These are phyloP conservation scores for Macadamia integrifolia DNA, from an alignment of 164 flowering plant species.

Conservation along the genomic window DNA sequence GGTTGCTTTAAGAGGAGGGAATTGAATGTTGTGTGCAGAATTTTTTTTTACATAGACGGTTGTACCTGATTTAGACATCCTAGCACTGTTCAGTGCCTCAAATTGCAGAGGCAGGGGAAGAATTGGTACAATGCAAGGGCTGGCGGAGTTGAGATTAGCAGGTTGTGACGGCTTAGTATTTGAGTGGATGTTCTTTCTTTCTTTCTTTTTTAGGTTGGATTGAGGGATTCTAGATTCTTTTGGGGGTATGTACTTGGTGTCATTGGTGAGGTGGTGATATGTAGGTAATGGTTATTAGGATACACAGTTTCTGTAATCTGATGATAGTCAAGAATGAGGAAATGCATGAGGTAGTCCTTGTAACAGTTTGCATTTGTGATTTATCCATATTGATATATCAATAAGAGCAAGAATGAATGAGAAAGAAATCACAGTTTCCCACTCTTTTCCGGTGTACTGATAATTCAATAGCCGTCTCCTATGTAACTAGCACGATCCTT, in stretches of 20 bases:
- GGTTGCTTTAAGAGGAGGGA: slow-evolving; percentile 49
- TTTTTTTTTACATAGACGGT: slow-evolving; percentile 24
- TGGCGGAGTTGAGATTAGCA: slow-evolving; percentile 40
- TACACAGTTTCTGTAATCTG: background rate
- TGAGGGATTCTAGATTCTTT: slow-evolving; percentile 11
- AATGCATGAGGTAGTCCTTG: background rate
- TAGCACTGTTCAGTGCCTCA: slow-evolving; percentile 19
- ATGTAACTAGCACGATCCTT: too few species aligned
- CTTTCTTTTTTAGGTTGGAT: slow-evolving; percentile 11
- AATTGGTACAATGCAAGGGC: slow-evolving; percentile 49
- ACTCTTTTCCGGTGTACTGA: too few species aligned
- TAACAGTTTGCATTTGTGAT: background rate
- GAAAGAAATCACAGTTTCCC: background rate
- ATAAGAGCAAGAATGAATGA: slow-evolving; percentile 12
- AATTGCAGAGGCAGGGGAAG: slow-evolving; percentile 21
- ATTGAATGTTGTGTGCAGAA: slow-evolving; percentile 24
- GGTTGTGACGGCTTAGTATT: slow-evolving; percentile 29
- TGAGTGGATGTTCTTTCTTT: slow-evolving; percentile 10
- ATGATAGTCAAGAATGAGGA: background rate
- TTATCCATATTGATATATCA: slow-evolving; percentile 12
- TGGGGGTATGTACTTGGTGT: background rate
- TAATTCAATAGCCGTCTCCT: too few species aligned
- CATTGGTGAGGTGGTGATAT: background rate
- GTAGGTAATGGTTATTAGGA: background rate
- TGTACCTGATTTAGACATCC: slow-evolving; percentile 33